phyloP scores from a whole-genome alignment of 805 yeast species.

The Starmera pachycereana region DNA sequence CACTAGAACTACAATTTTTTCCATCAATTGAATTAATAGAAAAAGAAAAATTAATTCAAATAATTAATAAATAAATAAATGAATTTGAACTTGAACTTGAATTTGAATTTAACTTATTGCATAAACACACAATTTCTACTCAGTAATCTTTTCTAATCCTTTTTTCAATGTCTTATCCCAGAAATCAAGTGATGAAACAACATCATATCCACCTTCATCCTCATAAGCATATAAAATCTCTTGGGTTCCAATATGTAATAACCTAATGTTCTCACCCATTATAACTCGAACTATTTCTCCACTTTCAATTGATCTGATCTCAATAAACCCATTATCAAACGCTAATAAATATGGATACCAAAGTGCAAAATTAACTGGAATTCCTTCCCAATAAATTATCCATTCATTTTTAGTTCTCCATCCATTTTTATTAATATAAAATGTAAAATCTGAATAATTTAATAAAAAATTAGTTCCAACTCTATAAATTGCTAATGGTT shows the following conservation, averaged over 20 bases:
- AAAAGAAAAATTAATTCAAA: too few relatives aligned
- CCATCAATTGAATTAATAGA: too few relatives aligned
- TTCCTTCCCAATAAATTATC: conserved; percentile 95
- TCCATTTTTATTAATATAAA: conserved; percentile 88
- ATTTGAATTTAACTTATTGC: too few relatives aligned
- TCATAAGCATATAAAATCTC: conserved; percentile 91
- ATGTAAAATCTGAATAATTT: conserved; percentile 87
- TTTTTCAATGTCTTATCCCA: conserved; percentile 41
- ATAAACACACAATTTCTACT: neutral
- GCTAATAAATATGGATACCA: conserved; percentile 92
- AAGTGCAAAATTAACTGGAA: conserved; percentile 83
- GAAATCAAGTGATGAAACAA: conserved; percentile 85
- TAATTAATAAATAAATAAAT: too few relatives aligned
- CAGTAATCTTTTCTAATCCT: neutral
- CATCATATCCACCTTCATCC: conserved; percentile 82
- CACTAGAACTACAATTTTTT: too few relatives aligned
- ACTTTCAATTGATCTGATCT: conserved; percentile 82
- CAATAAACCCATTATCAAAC: conserved; percentile 84
- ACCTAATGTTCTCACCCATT: conserved; percentile 83
- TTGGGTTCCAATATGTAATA: conserved; percentile 82
- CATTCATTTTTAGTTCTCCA: conserved; percentile 94
- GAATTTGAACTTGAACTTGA: too few relatives aligned
- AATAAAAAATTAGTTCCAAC: conserved; percentile 81
- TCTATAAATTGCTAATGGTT: conserved; percentile 87
- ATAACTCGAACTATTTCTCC: conserved; percentile 83